phyloP scores from a whole-genome alignment of 2,329 filamentous ascomycete genomes.

The Xylaria arbuscula region DNA sequence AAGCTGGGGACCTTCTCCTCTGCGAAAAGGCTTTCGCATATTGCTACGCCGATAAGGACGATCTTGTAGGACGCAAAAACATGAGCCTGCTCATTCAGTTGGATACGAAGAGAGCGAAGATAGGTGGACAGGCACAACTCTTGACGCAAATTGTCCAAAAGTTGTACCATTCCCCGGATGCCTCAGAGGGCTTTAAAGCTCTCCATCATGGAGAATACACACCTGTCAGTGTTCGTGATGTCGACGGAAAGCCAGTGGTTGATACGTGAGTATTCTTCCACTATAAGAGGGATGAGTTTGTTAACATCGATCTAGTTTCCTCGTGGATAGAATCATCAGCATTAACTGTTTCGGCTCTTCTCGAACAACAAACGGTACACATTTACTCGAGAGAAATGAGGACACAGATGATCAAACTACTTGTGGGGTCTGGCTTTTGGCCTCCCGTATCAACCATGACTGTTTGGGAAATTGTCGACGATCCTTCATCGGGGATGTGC shows the following conservation, averaged over 20 bases:
- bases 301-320: conserved; percentile 51
- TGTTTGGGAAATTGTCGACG: conserved; percentile 60
- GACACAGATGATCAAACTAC: conserved; percentile 38
- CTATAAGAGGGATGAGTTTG: conserved; percentile 36
- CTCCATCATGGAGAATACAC: conserved; percentile 57
- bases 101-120: conserved; percentile 46
- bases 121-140: conserved; percentile 57
- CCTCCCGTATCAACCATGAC: conserved; percentile 64
- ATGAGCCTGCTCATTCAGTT: conserved; percentile 53
- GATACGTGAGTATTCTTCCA: conserved; percentile 55
- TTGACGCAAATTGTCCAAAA: conserved; percentile 58
- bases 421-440: conserved; percentile 60
- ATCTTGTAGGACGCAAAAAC: conserved; percentile 33
- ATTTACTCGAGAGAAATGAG: background rate
- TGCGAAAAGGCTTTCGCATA: conserved; percentile 67
- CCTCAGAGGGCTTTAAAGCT: conserved; percentile 50
- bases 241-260: conserved; percentile 56
- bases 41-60: conserved; percentile 47
- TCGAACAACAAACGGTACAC: conserved; percentile 38
- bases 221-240: conserved; percentile 39
- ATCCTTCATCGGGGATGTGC: conserved; percentile 66
- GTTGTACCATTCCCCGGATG: conserved; percentile 55
- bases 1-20: conserved; percentile 62
- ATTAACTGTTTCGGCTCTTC: conserved; percentile 58
- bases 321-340: conserved; percentile 56